Evolutionary conservation across 2,329 filamentous ascomycete genomes (phyloP), one percentile per base, ranked within the genome.

Genomic region (Torrubiella hemipterigena): DNA sequence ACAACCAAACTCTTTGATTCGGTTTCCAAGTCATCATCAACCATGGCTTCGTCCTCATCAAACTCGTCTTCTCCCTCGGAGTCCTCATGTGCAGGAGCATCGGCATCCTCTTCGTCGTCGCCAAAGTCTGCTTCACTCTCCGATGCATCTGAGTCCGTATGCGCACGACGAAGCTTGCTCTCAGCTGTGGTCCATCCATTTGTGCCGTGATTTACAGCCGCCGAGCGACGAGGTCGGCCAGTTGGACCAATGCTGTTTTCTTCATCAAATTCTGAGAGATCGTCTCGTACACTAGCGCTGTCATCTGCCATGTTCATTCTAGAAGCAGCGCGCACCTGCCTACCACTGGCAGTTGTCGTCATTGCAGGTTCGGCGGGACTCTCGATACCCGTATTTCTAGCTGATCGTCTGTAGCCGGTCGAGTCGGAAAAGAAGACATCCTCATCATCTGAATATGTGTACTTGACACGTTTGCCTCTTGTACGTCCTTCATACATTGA

Each of bases 401-500:
- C 69, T 10, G 83, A 84, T 6, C 77, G 72, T 63, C 87, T 51
- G 52, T 59, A 55, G 6, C 49, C 52, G 8, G 70, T 69, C 21
- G 77, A 77, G 48, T 78, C 73, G n/a, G 72, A 73, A 34, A 65
- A 70, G 31, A 75, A 73, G 12, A 78, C 74, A 21, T 79, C 79
- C 42, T 93, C 84, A 16, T 93, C 84, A 31, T 95, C 87, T 1
- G 86, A 93, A 50, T 83, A 98, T 0, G 85, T 98, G 50, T 98
- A 98, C 55, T 87, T 93, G 59, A 93, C 81, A 38, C 89, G 81
- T 64, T 98, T 96, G 34, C 91, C 91, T 36, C 91, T 77, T 5
- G 93, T 98, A 32, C 91, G 83, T 30, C 91, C 91, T 60, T 98
- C 91, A 53, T 98, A 98, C 35, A 93, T 65, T 1, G 87, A 95